Evolutionary conservation across 169 alveolate genomes (phyloP).

Genomic region (Plasmodium knowlesi): DNA sequence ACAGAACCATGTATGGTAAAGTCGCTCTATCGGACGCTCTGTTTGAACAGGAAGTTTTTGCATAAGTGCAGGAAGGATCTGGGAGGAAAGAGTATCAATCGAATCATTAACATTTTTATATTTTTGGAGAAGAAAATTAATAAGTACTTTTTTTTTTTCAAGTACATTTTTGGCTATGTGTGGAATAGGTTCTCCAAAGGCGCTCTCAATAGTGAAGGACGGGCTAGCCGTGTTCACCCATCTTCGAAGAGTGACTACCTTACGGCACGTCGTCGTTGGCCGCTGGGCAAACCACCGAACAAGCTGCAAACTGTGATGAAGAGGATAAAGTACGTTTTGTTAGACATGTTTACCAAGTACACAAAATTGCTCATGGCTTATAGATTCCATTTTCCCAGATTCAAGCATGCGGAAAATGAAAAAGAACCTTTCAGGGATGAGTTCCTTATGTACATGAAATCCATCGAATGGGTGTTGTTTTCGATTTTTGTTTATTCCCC

Average conservation of each 20-base stretch:
- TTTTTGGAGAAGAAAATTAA: slow-evolving; percentile 50
- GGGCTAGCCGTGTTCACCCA: neutral
- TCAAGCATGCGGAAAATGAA: neutral
- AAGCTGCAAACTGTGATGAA: neutral
- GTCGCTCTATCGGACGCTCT: neutral
- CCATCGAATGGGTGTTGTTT: slow-evolving; percentile 29
- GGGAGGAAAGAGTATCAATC: slow-evolving; percentile 36
- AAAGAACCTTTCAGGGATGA: slow-evolving; percentile 1
- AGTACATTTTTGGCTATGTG: slow-evolving; percentile 30
- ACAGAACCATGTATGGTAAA: neutral
- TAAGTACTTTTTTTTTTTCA: slow-evolving; percentile 51
- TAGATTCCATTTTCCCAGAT: slow-evolving; percentile 2
- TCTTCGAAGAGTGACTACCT: neutral
- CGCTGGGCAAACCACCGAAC: neutral
- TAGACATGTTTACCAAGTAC: slow-evolving; percentile 58
- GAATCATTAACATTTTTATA: slow-evolving; percentile 33
- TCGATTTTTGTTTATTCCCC: slow-evolving; percentile 7
- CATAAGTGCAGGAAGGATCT: slow-evolving; percentile 1
- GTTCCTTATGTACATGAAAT: slow-evolving; percentile 52
- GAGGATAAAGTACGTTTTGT: slow-evolving; percentile 28
- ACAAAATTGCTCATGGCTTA: slow-evolving; percentile 36
- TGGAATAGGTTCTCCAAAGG: slow-evolving; percentile 6
- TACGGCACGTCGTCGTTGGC: neutral
- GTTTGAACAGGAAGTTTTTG: slow-evolving; percentile 13
- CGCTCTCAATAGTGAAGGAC: neutral